phyloP scores from a whole-genome alignment of 192 early-diverging fungal species.

The Cladochytrium replicatum region DNA sequence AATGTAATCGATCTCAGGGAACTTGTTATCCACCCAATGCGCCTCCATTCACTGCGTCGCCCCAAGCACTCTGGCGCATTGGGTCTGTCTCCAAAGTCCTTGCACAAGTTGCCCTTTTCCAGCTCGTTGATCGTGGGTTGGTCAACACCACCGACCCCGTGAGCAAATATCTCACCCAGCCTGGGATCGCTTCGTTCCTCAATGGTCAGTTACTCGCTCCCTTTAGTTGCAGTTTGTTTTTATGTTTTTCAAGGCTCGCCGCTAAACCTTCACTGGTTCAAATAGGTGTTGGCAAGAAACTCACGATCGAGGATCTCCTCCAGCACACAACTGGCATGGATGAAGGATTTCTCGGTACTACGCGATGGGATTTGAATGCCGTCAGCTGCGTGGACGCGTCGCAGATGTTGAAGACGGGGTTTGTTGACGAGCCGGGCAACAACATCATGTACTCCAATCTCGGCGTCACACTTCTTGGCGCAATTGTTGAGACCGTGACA shows the following conservation, averaged over 20 bases:
- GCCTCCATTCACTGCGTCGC: not conserved
- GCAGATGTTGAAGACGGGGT: not conserved
- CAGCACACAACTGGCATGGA: not conserved
- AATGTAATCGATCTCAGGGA: no score
- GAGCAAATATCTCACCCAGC: not conserved
- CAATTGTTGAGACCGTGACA: not conserved
- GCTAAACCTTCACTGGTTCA: not conserved
- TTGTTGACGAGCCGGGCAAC: not conserved
- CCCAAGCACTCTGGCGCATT: not conserved
- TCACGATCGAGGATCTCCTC: not conserved
- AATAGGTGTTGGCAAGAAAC: not conserved
- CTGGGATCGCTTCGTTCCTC: no score
- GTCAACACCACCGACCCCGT: not conserved
- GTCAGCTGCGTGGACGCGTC: not conserved
- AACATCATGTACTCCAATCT: not conserved
- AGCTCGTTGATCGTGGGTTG: not conserved
- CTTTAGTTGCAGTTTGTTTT: no score
- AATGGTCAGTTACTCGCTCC: no score
- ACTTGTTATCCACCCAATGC: no score
- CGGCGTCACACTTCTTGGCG: not conserved
- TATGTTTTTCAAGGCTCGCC: no score
- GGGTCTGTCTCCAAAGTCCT: not conserved
- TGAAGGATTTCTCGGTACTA: not conserved
- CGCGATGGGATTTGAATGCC: not conserved
- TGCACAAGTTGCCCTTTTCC: not conserved